Conservation (phyloP, 805 yeast species). For the Sugiyamaella floridensis region DNA sequence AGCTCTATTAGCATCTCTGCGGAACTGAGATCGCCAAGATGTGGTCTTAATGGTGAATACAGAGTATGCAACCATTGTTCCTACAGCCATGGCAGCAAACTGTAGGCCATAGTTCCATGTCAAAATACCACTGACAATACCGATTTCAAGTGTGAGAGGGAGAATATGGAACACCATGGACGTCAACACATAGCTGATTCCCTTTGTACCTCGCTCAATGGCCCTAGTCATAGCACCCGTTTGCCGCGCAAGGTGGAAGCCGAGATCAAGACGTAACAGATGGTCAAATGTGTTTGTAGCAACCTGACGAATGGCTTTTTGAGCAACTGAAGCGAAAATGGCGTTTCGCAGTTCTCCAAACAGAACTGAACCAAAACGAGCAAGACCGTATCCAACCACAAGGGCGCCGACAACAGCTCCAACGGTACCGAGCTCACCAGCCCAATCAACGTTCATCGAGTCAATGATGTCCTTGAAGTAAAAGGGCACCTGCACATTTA, state of each 20-base stretch:
- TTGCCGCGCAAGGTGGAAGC: conserved; percentile 84
- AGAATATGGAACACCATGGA: conserved; percentile 98
- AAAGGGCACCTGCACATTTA: conserved; percentile 94
- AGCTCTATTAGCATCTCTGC: conserved; percentile 84
- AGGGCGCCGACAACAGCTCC: conserved; percentile 59
- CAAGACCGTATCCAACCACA: conserved; percentile 84
- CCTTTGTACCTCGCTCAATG: conserved; percentile 95
- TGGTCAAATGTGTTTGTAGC: conserved; percentile 84
- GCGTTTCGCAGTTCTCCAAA: conserved; percentile 96
- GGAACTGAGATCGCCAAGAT: conserved; percentile 90
- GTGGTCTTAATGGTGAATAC: conserved; percentile 86
- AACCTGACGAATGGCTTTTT: conserved; percentile 83
- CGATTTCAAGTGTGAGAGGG: conserved; percentile 87
- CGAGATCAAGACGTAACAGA: conserved; percentile 72
- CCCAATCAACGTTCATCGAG: conserved; percentile 89
- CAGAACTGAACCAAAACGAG: conserved; percentile 87
- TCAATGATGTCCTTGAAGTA: conserved; percentile 85
- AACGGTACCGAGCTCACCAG: conserved; percentile 52
- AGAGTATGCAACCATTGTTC: conserved; percentile 85
- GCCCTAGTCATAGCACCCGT: conserved; percentile 97
- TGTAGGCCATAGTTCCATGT: conserved; percentile 86
- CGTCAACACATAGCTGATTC: conserved; percentile 83
- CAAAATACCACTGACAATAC: conserved; percentile 86
- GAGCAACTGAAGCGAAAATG: conserved; percentile 91
- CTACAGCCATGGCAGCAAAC: conserved; percentile 82